Conservation (phyloP, 2,329 filamentous ascomycete genomes). For the Aspergillus felis region DNA sequence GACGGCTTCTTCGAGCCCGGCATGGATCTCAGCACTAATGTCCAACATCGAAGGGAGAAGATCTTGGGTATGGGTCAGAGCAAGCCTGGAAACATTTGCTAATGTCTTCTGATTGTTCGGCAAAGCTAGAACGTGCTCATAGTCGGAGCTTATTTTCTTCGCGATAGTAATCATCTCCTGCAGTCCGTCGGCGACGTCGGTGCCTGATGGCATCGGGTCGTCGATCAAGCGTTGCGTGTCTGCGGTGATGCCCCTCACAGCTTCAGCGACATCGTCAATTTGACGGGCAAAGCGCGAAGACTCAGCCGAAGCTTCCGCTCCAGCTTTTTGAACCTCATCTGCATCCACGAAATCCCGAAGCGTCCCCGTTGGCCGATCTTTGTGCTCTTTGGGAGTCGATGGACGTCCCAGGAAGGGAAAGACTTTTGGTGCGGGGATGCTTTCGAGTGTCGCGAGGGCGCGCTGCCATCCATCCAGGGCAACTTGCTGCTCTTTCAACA, state of each 20-base stretch:
- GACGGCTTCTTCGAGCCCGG: slow-evolving; percentile 47
- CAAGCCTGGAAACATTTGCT: slow-evolving; percentile 60
- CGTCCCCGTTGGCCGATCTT: slow-evolving; percentile 50
- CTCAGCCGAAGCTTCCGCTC: slow-evolving; percentile 57
- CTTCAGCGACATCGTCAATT: slow-evolving; percentile 58
- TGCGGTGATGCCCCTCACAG: slow-evolving; percentile 57
- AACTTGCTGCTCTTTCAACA: slow-evolving; percentile 42
- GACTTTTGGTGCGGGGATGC: slow-evolving; percentile 42
- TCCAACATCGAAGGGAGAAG: slow-evolving; percentile 59
- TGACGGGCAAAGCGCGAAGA: slow-evolving; percentile 59
- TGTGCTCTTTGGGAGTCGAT: slow-evolving; percentile 40
- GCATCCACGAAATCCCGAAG: slow-evolving; percentile 73
- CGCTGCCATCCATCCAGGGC: slow-evolving; percentile 43
- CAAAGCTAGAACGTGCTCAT: slow-evolving; percentile 70
- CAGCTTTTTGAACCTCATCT: slow-evolving; percentile 68
- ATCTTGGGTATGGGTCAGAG: slow-evolving; percentile 60
- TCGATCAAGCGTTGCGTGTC: slow-evolving; percentile 45
- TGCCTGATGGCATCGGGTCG: slow-evolving; percentile 47
- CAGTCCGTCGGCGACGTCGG: slow-evolving; percentile 64
- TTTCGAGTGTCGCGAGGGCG: slow-evolving; percentile 35
- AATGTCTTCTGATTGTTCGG: slow-evolving; percentile 62
- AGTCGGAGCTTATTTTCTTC: slow-evolving; percentile 83
- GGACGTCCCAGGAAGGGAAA: slow-evolving; percentile 40
- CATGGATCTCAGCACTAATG: slow-evolving; percentile 53
- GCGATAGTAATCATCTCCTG: slow-evolving; percentile 82